These are phyloP conservation scores for Zygotorulaspora sp. DNA, from an alignment of 805 yeast species.

Conservation along the genomic window DNA sequence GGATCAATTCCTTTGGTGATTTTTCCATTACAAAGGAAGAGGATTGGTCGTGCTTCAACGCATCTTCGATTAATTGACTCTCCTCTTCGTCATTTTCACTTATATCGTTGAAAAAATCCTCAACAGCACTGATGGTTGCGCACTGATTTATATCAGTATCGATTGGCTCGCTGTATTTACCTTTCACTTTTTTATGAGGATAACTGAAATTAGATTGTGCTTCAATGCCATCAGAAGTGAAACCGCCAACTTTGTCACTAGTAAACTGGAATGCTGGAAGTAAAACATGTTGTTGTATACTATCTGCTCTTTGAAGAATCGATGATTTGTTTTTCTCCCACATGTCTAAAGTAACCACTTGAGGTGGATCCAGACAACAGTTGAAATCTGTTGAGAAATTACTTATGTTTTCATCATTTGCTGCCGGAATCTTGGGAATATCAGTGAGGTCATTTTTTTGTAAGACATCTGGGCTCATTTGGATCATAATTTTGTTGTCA, in stretches of 20 bases:
- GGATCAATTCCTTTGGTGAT: constrained; percentile 15
- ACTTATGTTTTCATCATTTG: constrained; percentile 6
- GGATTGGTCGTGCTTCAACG: constrained; percentile 24
- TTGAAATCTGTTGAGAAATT: constrained; percentile 7
- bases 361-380: constrained; percentile 15
- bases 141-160: constrained; percentile 2
- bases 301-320: constrained; percentile 16
- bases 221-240: constrained; percentile 5
- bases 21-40: constrained; percentile 15
- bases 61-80: constrained; percentile 21
- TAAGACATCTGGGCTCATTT: constrained; percentile 4
- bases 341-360: constrained; percentile 21
- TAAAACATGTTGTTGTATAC: constrained; percentile 14
- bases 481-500: background rate
- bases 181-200: constrained; percentile 12
- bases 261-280: constrained; percentile 19
- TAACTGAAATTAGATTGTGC: constrained; percentile 20
- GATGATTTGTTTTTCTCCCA: constrained; percentile 24
- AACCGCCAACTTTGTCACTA: constrained; percentile 2
- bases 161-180: background rate
- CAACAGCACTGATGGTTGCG: constrained; percentile 31
- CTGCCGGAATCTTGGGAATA: constrained; percentile 20
- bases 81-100: constrained; percentile 13
- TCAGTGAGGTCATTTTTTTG: constrained; percentile 20
- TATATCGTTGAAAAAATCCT: constrained; percentile 24